Evolutionary conservation across 2,329 filamentous ascomycete genomes (phyloP).

Genomic region (Aureobasidium vineae): DNA sequence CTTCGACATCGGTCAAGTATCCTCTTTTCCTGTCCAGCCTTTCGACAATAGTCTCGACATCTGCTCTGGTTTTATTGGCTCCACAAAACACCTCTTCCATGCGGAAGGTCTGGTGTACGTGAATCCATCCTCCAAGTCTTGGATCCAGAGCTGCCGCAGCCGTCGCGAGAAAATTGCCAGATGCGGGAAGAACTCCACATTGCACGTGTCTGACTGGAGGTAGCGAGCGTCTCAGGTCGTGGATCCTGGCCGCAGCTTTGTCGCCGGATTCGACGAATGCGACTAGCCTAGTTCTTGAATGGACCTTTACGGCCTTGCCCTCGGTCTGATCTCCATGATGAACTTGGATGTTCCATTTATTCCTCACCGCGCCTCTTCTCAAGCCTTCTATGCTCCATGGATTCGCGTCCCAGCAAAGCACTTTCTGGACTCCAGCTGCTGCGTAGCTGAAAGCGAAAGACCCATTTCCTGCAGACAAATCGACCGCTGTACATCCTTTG

Average conservation of each 20-base stretch:
- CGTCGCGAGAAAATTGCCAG: slow-evolving; percentile 49
- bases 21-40: slow-evolving; percentile 28
- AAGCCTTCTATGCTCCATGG: slow-evolving; percentile 50
- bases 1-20: not conserved
- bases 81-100: slow-evolving; percentile 48
- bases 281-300: slow-evolving; percentile 34
- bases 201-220: slow-evolving; percentile 57
- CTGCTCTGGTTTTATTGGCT: slow-evolving; percentile 43
- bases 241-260: slow-evolving; percentile 36
- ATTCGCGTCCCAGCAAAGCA: slow-evolving; percentile 89
- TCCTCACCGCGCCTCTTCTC: slow-evolving; percentile 42
- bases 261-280: slow-evolving; percentile 46
- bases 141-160: slow-evolving; percentile 52
- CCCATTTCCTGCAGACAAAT: slow-evolving; percentile 89
- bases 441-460: slow-evolving; percentile 90
- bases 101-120: slow-evolving; percentile 61
- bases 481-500: slow-evolving; percentile 51
- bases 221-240: slow-evolving; percentile 30
- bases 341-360: slow-evolving; percentile 40
- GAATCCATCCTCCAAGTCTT: slow-evolving; percentile 54
- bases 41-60: slow-evolving; percentile 31
- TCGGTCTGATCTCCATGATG: not conserved
- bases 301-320: not conserved
- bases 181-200: slow-evolving; percentile 57
- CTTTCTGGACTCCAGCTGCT: slow-evolving; percentile 62